Conservation (phyloP, 345 rosid genomes). For the Garcia nutans region DNA sequence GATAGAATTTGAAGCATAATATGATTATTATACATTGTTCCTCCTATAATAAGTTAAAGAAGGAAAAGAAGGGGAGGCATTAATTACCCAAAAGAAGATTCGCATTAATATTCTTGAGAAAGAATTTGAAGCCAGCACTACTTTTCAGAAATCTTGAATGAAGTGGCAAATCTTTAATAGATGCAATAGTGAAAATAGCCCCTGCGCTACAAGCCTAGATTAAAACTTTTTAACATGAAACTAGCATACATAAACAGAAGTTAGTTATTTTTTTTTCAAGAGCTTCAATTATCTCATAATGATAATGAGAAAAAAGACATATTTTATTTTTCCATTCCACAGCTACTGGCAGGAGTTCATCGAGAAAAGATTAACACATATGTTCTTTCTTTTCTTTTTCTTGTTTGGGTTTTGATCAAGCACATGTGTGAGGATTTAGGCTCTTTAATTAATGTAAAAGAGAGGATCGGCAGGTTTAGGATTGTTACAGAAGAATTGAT, state of each 20-base stretch:
- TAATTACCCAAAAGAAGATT: too few relatives aligned
- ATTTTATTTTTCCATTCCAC: not conserved
- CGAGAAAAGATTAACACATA: too few relatives aligned
- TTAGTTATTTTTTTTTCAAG: too few relatives aligned
- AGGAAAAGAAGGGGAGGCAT: too few relatives aligned
- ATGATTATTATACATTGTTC: too few relatives aligned
- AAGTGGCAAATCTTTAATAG: too few relatives aligned
- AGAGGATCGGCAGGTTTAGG: constrained; percentile 13
- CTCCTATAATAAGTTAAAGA: too few relatives aligned
- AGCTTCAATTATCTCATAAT: too few relatives aligned
- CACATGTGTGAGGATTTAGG: not conserved
- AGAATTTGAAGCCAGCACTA: too few relatives aligned
- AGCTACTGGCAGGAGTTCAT: not conserved
- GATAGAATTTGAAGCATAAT: too few relatives aligned
- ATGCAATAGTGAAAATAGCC: not conserved
- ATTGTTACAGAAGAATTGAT: constrained; percentile 21
- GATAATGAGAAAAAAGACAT: not conserved
- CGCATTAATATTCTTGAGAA: too few relatives aligned
- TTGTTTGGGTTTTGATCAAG: not conserved
- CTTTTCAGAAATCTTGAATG: too few relatives aligned
- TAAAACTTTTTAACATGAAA: not conserved
- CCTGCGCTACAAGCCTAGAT: not conserved
- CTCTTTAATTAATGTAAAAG: constrained; percentile 23
- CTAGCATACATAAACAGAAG: not conserved
- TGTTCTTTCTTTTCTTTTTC: not conserved